phyloP scores from a whole-genome alignment of 129 eudicot genomes.

The Daucus carota region DH1_v3.0 NC_030386.2:26795001-26795500 shows the following conservation, averaged over 20 bases:
- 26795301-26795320: conserved; percentile 11
- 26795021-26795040: neutral
- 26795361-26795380: conserved; percentile 17
- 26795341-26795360: conserved; percentile 6
- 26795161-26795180: conserved; percentile 77
- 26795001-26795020: too few relatives aligned
- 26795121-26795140: conserved; percentile 79
- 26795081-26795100: conserved; percentile 40
- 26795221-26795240: conserved; percentile 76
- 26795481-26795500: conserved; percentile 20
- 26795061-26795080: conserved; percentile 49
- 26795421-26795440: conserved; percentile 13
- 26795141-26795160: conserved; percentile 81
- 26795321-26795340: conserved; percentile 23
- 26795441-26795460: conserved; percentile 21
- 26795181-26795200: conserved; percentile 89
- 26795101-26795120: conserved; percentile 64
- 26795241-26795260: conserved; percentile 62
- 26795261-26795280: conserved; percentile 71
- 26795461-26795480: conserved; percentile 24
- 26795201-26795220: conserved; percentile 77
- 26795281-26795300: conserved; percentile 29
- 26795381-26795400: conserved; percentile 28
- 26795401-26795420: conserved; percentile 14
- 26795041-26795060: neutral